Conservation (phyloP, 2,329 filamentous ascomycete species). For the Fusarium nematophilum region DNA sequence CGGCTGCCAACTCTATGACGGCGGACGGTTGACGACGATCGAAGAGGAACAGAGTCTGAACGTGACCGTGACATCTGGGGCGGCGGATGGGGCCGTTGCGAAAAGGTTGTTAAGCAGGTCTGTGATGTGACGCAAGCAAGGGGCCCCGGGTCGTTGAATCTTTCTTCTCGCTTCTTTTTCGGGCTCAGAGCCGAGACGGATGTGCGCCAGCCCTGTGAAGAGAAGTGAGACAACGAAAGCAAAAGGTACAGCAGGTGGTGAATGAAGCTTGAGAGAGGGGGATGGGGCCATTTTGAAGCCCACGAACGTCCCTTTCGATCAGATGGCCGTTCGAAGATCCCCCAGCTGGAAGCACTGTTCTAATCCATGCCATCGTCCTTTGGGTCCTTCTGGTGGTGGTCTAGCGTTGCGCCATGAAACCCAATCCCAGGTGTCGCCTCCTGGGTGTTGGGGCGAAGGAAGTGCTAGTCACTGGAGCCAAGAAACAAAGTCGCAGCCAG, state of each 20-base stretch:
- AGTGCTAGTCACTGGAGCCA: neutral
- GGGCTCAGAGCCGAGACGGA: neutral
- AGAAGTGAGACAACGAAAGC: too few species aligned
- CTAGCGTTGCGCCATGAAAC: slow-evolving; percentile 5
- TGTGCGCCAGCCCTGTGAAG: too few species aligned
- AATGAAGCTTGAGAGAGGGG: too few species aligned
- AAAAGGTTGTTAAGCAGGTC: slow-evolving; percentile 19
- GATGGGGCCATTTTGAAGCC: slow-evolving; percentile 9
- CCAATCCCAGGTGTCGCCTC: neutral
- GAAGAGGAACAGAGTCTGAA: neutral
- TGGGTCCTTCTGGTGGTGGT: neutral
- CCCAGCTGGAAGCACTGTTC: slow-evolving; percentile 10
- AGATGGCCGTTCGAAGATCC: neutral
- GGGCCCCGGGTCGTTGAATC: neutral
- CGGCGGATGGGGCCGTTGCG: slow-evolving; percentile 7
- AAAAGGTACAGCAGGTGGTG: too few species aligned
- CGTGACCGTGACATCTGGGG: slow-evolving; percentile 1
- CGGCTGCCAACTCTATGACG: too few species aligned
- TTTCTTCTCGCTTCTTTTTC: neutral
- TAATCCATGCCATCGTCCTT: too few species aligned
- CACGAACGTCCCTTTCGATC: slow-evolving; percentile 5
- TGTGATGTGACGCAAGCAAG: slow-evolving; percentile 11
- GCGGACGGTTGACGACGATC: too few species aligned
- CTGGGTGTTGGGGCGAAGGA: neutral
- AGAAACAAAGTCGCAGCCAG: too few species aligned